Base-by-base conservation (phyloP, 192 early-diverging fungal genomes). In the Dispira parvispora region DNA sequence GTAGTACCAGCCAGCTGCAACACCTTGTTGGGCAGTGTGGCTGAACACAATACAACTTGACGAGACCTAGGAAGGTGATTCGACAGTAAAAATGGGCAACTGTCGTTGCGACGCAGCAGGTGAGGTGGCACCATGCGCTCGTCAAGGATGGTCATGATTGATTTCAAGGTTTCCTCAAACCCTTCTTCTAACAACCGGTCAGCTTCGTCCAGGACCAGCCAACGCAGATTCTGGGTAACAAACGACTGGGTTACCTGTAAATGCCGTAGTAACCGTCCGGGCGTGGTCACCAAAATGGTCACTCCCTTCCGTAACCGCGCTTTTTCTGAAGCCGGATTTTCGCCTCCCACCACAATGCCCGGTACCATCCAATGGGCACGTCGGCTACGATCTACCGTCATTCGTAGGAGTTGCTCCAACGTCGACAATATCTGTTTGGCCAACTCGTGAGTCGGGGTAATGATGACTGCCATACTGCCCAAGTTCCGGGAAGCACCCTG, bases 161-260 rank as follows among this genome's bases (percentile, higher is more conserved):
- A 72, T 45, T 78, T 78, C 63, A 90, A 72, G 18, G 84, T 85
- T 62, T 88, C 84, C 57, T 88, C 85, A 58, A 90, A 98, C 1
- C 97, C 97, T 16, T 96, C 81, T 63, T 99, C 93, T 62, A 99
- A 74, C 64, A 99, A 76, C 13, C 90, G 80, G 79, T 99, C 97
- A 11, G 94, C 96, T 73, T 99, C 96, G 73, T 99, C 96, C 26
- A 99, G 74, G 3, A 99, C 90, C 27, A 99, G 67, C 96, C 96
- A 99, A 46, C 88, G 77, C 65, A 99, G 68, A 71, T 92, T 83
- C 50, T 84, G 78, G 8, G 90, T 74, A 12, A 84, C 71, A 69
- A 99, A 95, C 25, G 88, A 80, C 79, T 82, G 74, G 43, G 90
- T 92, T 66, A 81, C 88, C 66, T 88, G 81, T 54, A 92, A 62